Evolutionary conservation across 2,329 filamentous ascomycete species (phyloP).

Genomic region (Fusarium sp.): DNA sequence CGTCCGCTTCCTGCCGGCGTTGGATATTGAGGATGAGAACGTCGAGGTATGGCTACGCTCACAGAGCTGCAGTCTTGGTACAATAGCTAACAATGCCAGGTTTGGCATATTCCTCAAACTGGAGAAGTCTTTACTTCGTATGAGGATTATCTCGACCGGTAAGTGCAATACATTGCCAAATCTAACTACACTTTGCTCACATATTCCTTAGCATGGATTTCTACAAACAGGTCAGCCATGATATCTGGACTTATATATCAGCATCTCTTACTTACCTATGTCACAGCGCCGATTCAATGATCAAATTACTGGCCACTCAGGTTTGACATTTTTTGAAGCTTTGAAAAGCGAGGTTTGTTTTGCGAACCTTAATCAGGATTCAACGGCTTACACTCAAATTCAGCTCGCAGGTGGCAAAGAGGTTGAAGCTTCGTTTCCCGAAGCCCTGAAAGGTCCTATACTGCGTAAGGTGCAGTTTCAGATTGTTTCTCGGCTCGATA

Average conservation of each 20-base stretch:
- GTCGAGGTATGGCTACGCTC: conserved; percentile 73
- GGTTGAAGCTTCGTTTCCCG: conserved; percentile 92
- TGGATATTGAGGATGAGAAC: conserved; percentile 81
- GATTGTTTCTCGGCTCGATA: conserved; percentile 88
- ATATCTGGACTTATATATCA: conserved; percentile 11
- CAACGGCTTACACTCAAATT: conserved; percentile 27
- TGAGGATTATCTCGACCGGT: conserved; percentile 88
- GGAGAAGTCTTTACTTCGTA: conserved; percentile 91
- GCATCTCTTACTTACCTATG: conserved; percentile 34
- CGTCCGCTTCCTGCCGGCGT: conserved; percentile 81
- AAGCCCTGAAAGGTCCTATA: conserved; percentile 90
- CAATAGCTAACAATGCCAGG: conserved; percentile 63
- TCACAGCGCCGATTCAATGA: conserved; percentile 88
- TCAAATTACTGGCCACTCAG: conserved; percentile 93
- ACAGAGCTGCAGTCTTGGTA: conserved; percentile 16
- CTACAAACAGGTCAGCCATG: conserved; percentile 80
- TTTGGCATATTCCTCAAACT: conserved; percentile 92
- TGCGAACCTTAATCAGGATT: not conserved
- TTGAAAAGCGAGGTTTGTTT: conserved; percentile 85
- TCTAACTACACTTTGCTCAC: conserved; percentile 29
- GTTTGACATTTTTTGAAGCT: conserved; percentile 92
- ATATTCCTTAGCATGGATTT: conserved; percentile 79
- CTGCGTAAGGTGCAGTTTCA: conserved; percentile 93
- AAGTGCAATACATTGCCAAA: conserved; percentile 52
- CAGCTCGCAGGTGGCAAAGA: conserved; percentile 85